A percentile compares a stretch with the other conserved stretches of the same genome.
phyloP scores from a whole-genome alignment of 2,329 filamentous ascomycete species.

The Aspergillus oerlinghausenensis region DNA sequence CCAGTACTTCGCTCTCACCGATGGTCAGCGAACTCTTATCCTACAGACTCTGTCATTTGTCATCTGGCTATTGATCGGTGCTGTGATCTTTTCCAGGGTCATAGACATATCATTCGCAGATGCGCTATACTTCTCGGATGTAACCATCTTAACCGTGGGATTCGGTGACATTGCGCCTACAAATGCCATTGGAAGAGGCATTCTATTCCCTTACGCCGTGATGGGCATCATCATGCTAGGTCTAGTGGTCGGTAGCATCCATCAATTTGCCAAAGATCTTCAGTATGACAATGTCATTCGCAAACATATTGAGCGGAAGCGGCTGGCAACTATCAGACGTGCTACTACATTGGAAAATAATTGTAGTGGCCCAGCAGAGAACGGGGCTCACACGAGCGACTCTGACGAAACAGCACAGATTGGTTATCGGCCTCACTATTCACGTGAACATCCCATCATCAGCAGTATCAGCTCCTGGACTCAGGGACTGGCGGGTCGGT shows the following conservation, averaged over 20 bases:
- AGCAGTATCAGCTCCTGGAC: conserved; percentile 21
- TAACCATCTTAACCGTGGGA: conserved; percentile 59
- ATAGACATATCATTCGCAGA: conserved; percentile 75
- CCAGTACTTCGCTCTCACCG: conserved; percentile 72
- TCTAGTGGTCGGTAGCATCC: conserved; percentile 76
- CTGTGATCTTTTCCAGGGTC: conserved; percentile 66
- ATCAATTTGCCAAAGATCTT: conserved; percentile 59
- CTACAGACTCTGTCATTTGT: conserved; percentile 85
- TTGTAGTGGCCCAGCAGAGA: conserved; percentile 14
- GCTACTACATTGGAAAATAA: conserved; percentile 43
- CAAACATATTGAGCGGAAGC: conserved; percentile 53
- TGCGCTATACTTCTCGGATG: conserved; percentile 72
- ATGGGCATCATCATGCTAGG: conserved; percentile 79
- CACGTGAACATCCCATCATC: conserved; percentile 13
- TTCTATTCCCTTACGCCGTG: conserved; percentile 79
- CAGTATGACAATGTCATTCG: conserved; percentile 59
- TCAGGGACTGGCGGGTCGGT: conserved; percentile 17
- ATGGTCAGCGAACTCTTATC: conserved; percentile 81
- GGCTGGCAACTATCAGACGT: conserved; percentile 51
- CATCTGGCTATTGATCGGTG: conserved; percentile 73
- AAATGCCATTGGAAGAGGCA: conserved; percentile 57
- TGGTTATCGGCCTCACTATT: conserved; percentile 6
- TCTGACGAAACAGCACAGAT: conserved; percentile 1
- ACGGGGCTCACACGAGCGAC: conserved; percentile 8
- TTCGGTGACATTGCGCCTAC: conserved; percentile 59